Evolutionary conservation across 176 grass and related monocot genomes (phyloP).

Genomic region (Carex kokanica): DNA sequence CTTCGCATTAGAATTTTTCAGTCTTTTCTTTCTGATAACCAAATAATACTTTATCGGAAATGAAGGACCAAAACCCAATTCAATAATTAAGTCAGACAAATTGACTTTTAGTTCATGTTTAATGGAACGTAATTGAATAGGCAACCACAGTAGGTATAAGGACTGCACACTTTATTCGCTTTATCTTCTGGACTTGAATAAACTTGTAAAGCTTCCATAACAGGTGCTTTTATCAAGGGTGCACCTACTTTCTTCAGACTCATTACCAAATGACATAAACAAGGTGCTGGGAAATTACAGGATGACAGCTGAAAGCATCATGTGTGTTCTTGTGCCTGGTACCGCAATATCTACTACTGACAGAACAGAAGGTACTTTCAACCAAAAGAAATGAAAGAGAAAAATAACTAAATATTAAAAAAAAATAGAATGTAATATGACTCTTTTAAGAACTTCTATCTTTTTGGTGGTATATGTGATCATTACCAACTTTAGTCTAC

Average conservation of each 20-base stretch:
- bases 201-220: not conserved
- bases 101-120: not conserved
- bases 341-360: constrained; percentile 40
- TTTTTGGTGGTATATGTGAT: not conserved
- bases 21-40: not conserved
- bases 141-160: not conserved
- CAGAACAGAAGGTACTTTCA: constrained; percentile 53
- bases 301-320: constrained; percentile 58
- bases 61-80: not conserved
- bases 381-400: not conserved
- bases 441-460: not conserved
- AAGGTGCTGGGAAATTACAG: constrained; percentile 39
- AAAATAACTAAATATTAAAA: not conserved
- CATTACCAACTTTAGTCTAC: not conserved
- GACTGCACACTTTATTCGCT: not conserved
- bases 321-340: constrained; percentile 76
- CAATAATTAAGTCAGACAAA: not conserved
- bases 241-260: constrained; percentile 43
- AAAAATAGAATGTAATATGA: not conserved
- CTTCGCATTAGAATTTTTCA: not conserved
- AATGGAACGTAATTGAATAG: not conserved
- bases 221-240: constrained; percentile 78
- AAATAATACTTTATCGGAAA: not conserved
- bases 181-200: not conserved
- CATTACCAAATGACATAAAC: constrained; percentile 26